Conservation (phyloP, 805 yeast genomes). For the Kluyveromyces lactis region DNA sequence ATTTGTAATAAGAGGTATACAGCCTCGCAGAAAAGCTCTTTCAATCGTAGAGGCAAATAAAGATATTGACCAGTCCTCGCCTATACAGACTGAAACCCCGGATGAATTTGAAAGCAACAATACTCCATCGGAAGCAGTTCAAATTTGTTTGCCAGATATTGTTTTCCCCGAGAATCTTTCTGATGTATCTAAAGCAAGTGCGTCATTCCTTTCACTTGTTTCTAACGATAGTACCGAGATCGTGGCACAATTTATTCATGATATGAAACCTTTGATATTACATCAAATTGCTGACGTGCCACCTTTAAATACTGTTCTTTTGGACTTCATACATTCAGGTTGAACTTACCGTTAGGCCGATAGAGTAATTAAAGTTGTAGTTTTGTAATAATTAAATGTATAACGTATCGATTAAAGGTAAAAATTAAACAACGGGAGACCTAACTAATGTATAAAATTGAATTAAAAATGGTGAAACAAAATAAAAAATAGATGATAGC, state of each 20-base stretch:
- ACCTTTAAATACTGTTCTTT: slow-evolving; percentile 22
- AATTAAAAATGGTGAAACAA: too few species aligned
- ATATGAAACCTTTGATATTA: slow-evolving; percentile 22
- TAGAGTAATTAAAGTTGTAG: too few species aligned
- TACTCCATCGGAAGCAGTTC: slow-evolving; percentile 8
- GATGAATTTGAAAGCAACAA: not conserved
- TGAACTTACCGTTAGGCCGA: not conserved
- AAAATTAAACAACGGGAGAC: too few species aligned
- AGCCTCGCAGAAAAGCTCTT: slow-evolving; percentile 65
- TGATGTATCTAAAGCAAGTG: slow-evolving; percentile 26
- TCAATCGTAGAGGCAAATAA: slow-evolving; percentile 37
- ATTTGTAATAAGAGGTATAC: slow-evolving; percentile 89
- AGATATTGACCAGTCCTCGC: slow-evolving; percentile 27
- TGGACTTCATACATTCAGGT: slow-evolving; percentile 19
- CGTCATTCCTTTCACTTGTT: slow-evolving; percentile 26
- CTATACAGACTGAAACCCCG: slow-evolving; percentile 1
- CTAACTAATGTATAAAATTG: too few species aligned
- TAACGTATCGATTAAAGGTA: too few species aligned
- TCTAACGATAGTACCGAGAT: slow-evolving; percentile 26
- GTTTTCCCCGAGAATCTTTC: slow-evolving; percentile 23
- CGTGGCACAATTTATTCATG: slow-evolving; percentile 22
- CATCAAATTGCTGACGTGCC: slow-evolving; percentile 28
- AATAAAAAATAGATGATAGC: too few species aligned
- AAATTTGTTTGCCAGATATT: slow-evolving; percentile 20
- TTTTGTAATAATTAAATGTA: too few species aligned